Evolutionary conservation across 2,329 filamentous ascomycete genomes (phyloP).

Genomic region (Claviceps sorghi): DNA sequence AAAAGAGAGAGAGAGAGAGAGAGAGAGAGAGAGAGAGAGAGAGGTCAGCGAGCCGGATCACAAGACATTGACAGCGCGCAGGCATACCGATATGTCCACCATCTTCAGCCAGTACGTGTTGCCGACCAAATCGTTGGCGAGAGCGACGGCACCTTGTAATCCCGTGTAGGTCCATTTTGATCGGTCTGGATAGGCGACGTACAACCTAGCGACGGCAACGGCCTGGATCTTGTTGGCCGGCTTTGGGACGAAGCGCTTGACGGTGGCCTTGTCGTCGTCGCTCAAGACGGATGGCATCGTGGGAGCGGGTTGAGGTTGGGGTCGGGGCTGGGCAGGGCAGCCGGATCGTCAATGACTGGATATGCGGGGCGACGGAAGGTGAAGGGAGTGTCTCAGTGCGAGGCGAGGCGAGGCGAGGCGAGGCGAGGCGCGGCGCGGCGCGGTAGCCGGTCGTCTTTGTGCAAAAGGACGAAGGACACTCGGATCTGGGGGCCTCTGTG

Average conservation of each 20-base stretch:
- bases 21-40: too few species aligned
- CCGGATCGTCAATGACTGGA: background rate
- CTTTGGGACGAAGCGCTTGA: constrained; percentile 89
- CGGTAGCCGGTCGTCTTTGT: background rate
- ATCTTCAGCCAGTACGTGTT: constrained; percentile 96
- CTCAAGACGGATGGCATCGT: constrained; percentile 55
- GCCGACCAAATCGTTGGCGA: constrained; percentile 87
- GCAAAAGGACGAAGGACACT: too few species aligned
- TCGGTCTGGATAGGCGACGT: constrained; percentile 77
- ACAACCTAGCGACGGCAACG: constrained; percentile 83
- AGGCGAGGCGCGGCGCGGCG: background rate
- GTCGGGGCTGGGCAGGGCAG: background rate
- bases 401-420: background rate
- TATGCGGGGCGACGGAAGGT: background rate
- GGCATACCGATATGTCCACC: constrained; percentile 76
- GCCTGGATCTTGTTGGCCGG: constrained; percentile 94
- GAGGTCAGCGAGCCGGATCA: constrained; percentile 5
- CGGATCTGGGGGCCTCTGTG: too few species aligned
- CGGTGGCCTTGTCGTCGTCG: constrained; percentile 90
- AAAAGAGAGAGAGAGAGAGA: too few species aligned
- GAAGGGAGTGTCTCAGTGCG: background rate
- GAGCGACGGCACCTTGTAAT: constrained; percentile 76
- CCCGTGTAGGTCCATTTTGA: constrained; percentile 89
- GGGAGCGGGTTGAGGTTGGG: constrained; percentile 7
- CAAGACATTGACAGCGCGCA: background rate